phyloP scores from a whole-genome alignment of 2,329 filamentous ascomycete species.

The Colletotrichum viniferum region DNA sequence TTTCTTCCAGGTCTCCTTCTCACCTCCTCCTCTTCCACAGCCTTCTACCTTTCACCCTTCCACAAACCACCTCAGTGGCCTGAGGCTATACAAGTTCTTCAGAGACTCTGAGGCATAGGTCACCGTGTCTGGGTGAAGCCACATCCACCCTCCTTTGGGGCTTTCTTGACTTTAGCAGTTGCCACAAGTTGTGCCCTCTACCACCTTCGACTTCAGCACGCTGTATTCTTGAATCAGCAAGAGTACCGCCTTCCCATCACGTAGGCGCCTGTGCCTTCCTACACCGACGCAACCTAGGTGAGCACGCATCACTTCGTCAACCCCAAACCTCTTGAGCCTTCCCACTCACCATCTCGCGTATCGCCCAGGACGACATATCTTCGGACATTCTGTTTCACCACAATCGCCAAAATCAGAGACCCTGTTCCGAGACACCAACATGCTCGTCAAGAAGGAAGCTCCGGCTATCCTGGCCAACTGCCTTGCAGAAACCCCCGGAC shows the following conservation, averaged over 20 bases:
- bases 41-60: not conserved
- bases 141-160: not conserved
- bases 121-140: not conserved
- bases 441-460: not conserved
- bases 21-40: not conserved
- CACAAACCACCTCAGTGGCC: not conserved
- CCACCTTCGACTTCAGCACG: not conserved
- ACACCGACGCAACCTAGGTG: not conserved
- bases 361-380: not conserved
- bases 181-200: not conserved
- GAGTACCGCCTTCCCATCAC: not conserved
- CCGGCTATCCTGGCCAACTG: not conserved
- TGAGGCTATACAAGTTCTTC: not conserved
- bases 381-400: not conserved
- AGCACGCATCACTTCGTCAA: not conserved
- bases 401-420: not conserved
- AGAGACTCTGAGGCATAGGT: not conserved
- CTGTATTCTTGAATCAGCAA: not conserved
- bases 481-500: not conserved
- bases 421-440: not conserved
- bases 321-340: not conserved
- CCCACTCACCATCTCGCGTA: not conserved
- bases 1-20: not conserved
- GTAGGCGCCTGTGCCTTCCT: not conserved
- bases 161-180: not conserved